Percentiles rank a stretch among this genome's conserved stretches.
phyloP scores from a whole-genome alignment of 2,329 filamentous ascomycete genomes.

The Pestalotiopsis sp. region DNA sequence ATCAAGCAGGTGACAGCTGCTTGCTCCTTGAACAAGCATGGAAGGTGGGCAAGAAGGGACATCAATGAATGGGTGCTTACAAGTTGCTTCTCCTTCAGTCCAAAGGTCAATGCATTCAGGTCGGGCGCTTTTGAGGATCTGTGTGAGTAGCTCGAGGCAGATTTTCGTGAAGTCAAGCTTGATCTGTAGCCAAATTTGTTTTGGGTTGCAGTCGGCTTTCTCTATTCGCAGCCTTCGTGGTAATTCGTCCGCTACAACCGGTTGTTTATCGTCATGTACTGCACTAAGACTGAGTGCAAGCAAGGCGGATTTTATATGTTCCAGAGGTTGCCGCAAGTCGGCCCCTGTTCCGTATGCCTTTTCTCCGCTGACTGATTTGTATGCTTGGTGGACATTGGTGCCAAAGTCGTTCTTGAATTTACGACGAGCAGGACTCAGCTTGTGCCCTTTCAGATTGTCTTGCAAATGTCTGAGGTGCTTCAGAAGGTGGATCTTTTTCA shows the following conservation, averaged over 20 bases:
- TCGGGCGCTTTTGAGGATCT: neutral
- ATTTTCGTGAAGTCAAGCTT: constrained; percentile 7
- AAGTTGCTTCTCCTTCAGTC: neutral
- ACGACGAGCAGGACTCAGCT: neutral
- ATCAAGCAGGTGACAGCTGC: neutral
- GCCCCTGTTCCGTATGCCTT: constrained; percentile 1
- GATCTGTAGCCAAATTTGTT: constrained; percentile 6
- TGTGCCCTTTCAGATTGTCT: neutral
- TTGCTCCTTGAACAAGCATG: neutral
- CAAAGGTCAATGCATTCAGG: neutral
- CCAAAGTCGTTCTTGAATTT: constrained; percentile 5
- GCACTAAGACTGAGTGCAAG: constrained; percentile 18
- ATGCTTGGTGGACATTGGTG: constrained; percentile 8
- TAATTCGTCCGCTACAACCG: constrained; percentile 26
- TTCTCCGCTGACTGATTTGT: neutral
- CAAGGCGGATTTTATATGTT: constrained; percentile 17
- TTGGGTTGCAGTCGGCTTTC: constrained; percentile 12
- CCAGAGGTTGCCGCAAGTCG: constrained; percentile 7
- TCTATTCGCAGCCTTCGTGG: constrained; percentile 14
- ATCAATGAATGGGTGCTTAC: neutral
- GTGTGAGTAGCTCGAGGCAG: neutral
- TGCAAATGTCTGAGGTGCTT: neutral
- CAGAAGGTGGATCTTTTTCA: neutral
- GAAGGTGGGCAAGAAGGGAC: neutral
- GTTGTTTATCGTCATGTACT: constrained; percentile 25